These are phyloP conservation scores for Fusarium sp. DNA, from an alignment of 2,329 filamentous ascomycete species.

Conservation along the genomic window DNA sequence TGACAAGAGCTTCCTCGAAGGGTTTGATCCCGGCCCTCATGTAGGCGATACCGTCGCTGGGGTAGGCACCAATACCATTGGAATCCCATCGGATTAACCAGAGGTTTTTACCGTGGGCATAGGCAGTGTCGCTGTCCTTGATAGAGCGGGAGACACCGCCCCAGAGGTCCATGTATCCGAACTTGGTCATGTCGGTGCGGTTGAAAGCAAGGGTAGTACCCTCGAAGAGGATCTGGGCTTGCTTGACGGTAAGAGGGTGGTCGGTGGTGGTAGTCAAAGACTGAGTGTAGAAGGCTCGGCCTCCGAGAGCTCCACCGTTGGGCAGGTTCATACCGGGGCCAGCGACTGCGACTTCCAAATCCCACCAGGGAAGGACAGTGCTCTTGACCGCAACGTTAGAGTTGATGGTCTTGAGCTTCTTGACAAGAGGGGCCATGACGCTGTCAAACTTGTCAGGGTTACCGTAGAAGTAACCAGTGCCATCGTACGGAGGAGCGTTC, in stretches of 20 bases:
- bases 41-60: conserved; percentile 36
- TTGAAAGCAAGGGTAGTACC: conserved; percentile 40
- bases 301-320: conserved; percentile 37
- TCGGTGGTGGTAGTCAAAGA: conserved; percentile 39
- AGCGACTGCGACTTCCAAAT: conserved; percentile 35
- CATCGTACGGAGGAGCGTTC: conserved; percentile 23
- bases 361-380: conserved; percentile 40
- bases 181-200: conserved; percentile 40
- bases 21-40: conserved; percentile 40
- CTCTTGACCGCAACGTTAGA: conserved; percentile 22
- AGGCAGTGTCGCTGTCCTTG: conserved; percentile 35
- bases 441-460: conserved; percentile 37
- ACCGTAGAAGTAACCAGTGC: conserved; percentile 45
- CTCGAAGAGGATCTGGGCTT: conserved; percentile 31
- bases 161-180: conserved; percentile 44
- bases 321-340: conserved; percentile 40
- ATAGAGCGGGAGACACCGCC: conserved; percentile 42
- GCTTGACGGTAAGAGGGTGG: conserved; percentile 38
- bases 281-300: conserved; percentile 41
- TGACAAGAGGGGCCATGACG: conserved; percentile 26
- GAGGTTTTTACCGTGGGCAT: conserved; percentile 41
- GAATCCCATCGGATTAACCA: conserved; percentile 44
- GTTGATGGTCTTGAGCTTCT: conserved; percentile 27
- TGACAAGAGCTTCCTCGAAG: conserved; percentile 36
- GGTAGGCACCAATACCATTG: conserved; percentile 30